phyloP scores from a whole-genome alignment of 768 basidiomycete genomes.

The Phlebiopsis flavidoalba region DNA sequence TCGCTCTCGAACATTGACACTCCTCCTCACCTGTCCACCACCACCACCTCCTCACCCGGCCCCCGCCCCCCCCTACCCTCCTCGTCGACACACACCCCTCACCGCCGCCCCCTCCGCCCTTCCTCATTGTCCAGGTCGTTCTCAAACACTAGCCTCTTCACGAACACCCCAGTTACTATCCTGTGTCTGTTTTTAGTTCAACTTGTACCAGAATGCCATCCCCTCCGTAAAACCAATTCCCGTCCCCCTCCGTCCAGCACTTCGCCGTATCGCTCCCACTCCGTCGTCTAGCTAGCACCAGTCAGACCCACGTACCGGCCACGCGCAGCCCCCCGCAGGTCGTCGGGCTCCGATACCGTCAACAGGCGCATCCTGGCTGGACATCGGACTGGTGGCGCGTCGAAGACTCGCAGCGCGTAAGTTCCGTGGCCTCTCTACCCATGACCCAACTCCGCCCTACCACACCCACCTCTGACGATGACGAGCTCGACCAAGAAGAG shows the following conservation, averaged over 20 bases:
- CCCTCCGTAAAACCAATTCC: conserved; percentile 73
- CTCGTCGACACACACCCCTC: conserved; percentile 11
- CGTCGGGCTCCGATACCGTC: conserved; percentile 61
- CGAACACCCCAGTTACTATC: conserved; percentile 21
- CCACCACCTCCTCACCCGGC: conserved; percentile 15
- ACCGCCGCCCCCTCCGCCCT: conserved; percentile 1
- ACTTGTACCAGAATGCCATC: conserved; percentile 57
- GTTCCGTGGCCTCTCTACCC: conserved; percentile 20
- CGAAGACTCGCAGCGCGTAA: conserved; percentile 60
- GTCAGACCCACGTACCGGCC: conserved; percentile 32
- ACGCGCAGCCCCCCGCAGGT: conserved; percentile 43
- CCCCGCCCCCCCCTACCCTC: conserved; percentile 7
- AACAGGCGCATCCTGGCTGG: conserved; percentile 71
- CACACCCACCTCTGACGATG: conserved; percentile 4
- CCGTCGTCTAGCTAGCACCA: conserved; percentile 26
- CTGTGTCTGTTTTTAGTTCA: not conserved
- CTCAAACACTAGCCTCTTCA: conserved; percentile 26
- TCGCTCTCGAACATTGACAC: conserved; percentile 7
- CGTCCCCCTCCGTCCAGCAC: conserved; percentile 65
- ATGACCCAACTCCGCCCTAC: conserved; percentile 2
- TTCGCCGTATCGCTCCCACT: conserved; percentile 48
- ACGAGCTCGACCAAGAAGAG: conserved; percentile 20
- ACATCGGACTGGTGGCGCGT: conserved; percentile 90
- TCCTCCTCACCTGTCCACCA: conserved; percentile 9
- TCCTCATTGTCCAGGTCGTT: conserved; percentile 2